Evolutionary conservation across 2,329 filamentous ascomycete species (phyloP).

Genomic region (Neopestalotiopsis sp.): DNA sequence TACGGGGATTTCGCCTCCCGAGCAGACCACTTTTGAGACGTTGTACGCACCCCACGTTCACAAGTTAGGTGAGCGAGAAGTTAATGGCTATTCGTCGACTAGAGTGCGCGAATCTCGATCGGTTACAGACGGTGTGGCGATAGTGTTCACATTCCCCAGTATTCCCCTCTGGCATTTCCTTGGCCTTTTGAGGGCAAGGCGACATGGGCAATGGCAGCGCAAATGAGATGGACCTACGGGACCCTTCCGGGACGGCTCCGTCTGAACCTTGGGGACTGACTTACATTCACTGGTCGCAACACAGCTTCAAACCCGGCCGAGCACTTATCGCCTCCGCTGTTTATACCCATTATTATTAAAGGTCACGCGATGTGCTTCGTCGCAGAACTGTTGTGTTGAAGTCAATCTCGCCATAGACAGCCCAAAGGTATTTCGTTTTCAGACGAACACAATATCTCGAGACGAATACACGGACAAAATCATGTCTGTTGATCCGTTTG

Average conservation of each 20-base stretch:
- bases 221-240: not conserved
- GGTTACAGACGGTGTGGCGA: not conserved
- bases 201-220: not conserved
- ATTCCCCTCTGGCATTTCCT: not conserved
- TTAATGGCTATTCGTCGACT: too few relatives aligned
- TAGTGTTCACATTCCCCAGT: not conserved
- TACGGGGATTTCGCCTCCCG: too few relatives aligned
- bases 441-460: not conserved
- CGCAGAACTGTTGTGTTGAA: not conserved
- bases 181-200: not conserved
- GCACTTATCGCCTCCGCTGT: not conserved
- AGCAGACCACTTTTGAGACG: too few relatives aligned
- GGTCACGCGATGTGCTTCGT: not conserved
- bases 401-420: not conserved
- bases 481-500: not conserved
- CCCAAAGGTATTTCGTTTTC: not conserved
- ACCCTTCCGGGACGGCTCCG: not conserved
- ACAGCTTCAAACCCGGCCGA: not conserved
- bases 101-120: not conserved
- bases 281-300: not conserved
- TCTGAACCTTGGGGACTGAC: not conserved
- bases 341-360: not conserved
- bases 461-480: not conserved
- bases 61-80: too few relatives aligned
- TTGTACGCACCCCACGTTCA: too few relatives aligned